Evolutionary conservation across 1,139 yeast genomes (phyloP), one percentile per base, ranked within the genome.

Genomic region (Debaryomycetaceae sp.): DNA sequence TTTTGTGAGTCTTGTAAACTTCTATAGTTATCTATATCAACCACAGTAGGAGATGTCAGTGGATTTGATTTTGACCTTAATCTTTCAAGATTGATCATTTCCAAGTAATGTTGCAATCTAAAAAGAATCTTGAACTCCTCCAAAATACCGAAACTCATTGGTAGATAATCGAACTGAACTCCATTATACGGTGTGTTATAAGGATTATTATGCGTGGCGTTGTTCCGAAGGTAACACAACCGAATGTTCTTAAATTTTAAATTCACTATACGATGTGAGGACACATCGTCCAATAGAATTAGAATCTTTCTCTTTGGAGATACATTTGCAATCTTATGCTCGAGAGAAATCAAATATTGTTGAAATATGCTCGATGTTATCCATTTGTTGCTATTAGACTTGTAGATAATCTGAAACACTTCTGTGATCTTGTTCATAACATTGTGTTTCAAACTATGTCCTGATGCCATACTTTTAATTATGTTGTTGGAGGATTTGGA

Each of bases 351-450:
- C 24, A 83, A 59, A 73, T 84, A 83, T 53, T 81, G 81, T 51
- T 82, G 84, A 53, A 83, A 81, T 63, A 81, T 65, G 35, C 81
- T 77, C n/a, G 84, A 77, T 1, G 87, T 82, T 35, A 83, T 66
- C 86, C 87, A 81, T 47, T 81, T 80, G 59, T 80, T 80, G 42
- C 76, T 71, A 52, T 83, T 82, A 43, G 83, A 78, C 51, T 80
- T 81, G 60, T 81, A 82, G 22, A 75, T 68, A 7, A 83, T 65
- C 24, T 78, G 76, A 56, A 80, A 80, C 33, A 68, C 69, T 40
- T 75, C 76, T 0, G 82, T 75, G 42, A 81, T 62, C 51, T 79
- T 81, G 51, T 73, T 72, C 65, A 68, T 66, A 24, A 72, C 53
- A 4, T 56, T 50, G 9, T 61, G 62, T 24, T 62, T 59, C 1